A percentile compares a stretch with the other conserved stretches of the same genome.
phyloP scores from a whole-genome alignment of 2,329 filamentous ascomycete genomes.

The Pseudogymnoascus sp. region DNA sequence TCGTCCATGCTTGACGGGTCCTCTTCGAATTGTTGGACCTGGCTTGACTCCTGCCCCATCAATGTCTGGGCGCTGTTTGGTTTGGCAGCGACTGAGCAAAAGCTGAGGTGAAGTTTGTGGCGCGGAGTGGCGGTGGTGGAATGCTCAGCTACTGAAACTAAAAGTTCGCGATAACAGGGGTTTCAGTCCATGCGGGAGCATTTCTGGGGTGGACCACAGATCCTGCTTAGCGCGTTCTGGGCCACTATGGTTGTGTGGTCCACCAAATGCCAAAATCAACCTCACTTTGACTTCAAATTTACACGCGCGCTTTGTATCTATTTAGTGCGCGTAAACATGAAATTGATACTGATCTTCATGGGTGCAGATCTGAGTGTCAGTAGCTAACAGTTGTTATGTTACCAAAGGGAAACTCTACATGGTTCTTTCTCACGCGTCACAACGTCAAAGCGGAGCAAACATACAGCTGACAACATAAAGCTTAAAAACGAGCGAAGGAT shows the following conservation, averaged over 20 bases:
- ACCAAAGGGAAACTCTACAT: background rate
- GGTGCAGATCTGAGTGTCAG: background rate
- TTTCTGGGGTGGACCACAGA: background rate
- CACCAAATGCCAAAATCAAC: background rate
- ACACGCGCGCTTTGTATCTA: too few species aligned
- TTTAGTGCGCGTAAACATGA: background rate
- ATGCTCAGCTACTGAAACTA: background rate
- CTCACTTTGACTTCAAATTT: background rate
- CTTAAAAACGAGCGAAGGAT: background rate
- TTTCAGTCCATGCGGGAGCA: slow-evolving; percentile 1
- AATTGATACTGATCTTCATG: too few species aligned
- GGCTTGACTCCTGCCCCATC: slow-evolving; percentile 6
- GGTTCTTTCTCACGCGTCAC: background rate
- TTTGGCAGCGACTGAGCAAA: background rate
- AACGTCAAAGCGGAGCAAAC: background rate
- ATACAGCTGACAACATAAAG: background rate
- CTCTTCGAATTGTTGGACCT: background rate
- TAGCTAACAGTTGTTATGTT: background rate
- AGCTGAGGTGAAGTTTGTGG: background rate
- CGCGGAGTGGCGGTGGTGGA: background rate
- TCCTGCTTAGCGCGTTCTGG: background rate
- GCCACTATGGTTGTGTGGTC: background rate
- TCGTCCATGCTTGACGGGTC: background rate
- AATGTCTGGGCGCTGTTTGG: background rate
- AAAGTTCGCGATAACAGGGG: slow-evolving; percentile 7